A percentile compares a stretch with the other conserved stretches of the same genome.
Evolutionary conservation across 306 rosid genomes (phyloP).

Genomic region (Sicyos edulis): DNA sequence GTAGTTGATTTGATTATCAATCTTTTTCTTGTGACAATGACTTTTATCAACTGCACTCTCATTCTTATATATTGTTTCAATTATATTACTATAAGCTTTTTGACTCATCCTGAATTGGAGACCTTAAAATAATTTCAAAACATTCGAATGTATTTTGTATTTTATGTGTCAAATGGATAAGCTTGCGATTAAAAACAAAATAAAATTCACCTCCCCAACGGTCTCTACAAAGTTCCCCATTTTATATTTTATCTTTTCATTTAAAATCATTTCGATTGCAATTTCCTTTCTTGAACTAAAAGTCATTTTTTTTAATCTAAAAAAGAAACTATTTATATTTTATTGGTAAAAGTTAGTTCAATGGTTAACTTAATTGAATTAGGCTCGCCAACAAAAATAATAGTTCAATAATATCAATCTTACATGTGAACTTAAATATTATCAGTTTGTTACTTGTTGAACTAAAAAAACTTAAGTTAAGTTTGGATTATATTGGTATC

Average conservation of each 20-base stretch:
- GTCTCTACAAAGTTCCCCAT: slow-evolving; percentile 3
- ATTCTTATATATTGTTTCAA: background rate
- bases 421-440: too few relatives aligned
- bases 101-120: slow-evolving; percentile 1
- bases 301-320: background rate
- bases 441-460: too few relatives aligned
- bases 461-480: too few relatives aligned
- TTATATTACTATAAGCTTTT: background rate
- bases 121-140: background rate
- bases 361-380: too few relatives aligned
- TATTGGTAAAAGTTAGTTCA: too few relatives aligned
- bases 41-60: background rate
- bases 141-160: background rate
- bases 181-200: slow-evolving; percentile 14
- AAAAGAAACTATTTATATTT: too few relatives aligned
- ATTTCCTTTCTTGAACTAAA: background rate
- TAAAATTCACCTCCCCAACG: slow-evolving; percentile 1
- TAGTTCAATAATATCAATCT: too few relatives aligned
- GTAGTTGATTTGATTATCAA: background rate
- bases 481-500: too few relatives aligned
- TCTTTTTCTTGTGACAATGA: slow-evolving; percentile 1
- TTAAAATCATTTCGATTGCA: background rate
- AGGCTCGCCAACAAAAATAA: too few relatives aligned
- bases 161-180: slow-evolving; percentile 12
- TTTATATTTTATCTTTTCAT: background rate